Conservation (phyloP, 2,329 filamentous ascomycete species). For the Cryphonectria naterciae region DNA sequence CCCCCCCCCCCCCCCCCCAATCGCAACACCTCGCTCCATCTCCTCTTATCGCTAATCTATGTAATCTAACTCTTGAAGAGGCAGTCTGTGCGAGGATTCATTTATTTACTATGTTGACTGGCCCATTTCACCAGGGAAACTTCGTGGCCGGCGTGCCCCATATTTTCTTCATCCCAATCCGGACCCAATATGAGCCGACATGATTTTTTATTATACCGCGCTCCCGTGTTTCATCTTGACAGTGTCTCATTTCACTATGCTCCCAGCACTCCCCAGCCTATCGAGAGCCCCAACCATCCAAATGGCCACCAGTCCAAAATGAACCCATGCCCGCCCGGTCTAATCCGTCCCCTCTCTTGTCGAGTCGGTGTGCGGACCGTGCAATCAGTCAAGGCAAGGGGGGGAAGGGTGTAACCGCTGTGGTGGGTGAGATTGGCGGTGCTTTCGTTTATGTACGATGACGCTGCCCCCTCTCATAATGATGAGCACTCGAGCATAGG, state of each 20-base stretch:
- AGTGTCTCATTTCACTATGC: conserved; percentile 12
- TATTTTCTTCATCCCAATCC: not conserved
- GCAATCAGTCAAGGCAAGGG: not conserved
- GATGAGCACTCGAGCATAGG: not conserved
- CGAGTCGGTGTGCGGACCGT: not conserved
- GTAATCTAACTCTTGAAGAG: not conserved
- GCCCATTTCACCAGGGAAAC: not conserved
- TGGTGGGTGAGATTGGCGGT: conserved; percentile 3
- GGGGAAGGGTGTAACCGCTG: not conserved
- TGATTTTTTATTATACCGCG: not conserved
- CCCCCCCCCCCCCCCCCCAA: too few species aligned
- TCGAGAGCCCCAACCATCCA: not conserved
- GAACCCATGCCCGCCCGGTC: not conserved
- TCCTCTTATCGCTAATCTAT: not conserved
- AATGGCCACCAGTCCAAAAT: not conserved
- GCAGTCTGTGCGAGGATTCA: not conserved
- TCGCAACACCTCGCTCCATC: not conserved
- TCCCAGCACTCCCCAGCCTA: not conserved
- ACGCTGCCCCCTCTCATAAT: not conserved
- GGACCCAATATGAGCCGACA: conserved; percentile 2
- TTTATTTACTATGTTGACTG: not conserved
- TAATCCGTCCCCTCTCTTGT: not conserved
- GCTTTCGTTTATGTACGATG: conserved; percentile 15
- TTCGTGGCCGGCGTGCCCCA: not conserved
- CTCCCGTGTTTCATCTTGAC: conserved; percentile 16